Conservation (phyloP, 768 basidiomycete species). For the Krasilnikovozyma curviuscula region DNA sequence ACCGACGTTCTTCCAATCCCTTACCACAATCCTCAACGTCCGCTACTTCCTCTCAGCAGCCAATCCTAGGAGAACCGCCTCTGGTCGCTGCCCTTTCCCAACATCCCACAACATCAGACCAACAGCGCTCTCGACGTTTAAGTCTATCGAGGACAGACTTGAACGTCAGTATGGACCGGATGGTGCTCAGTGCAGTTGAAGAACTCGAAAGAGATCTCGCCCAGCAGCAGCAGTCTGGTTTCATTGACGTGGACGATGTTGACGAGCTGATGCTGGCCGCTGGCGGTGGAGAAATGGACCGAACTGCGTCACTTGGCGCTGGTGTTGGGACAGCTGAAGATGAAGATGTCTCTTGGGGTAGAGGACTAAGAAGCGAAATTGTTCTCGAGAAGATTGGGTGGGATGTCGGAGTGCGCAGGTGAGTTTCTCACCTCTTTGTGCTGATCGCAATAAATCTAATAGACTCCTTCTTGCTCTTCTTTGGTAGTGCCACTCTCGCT, state of each 20-base stretch:
- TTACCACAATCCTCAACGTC: no score
- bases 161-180: conserved; percentile 9
- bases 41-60: not conserved
- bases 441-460: no score
- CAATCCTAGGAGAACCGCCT: not conserved
- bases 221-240: not conserved
- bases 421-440: no score
- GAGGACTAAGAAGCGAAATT: not conserved
- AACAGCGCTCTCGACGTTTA: not conserved
- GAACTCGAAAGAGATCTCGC: no score
- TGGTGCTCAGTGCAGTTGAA: conserved; percentile 2
- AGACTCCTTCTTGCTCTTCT: no score
- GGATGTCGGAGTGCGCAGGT: no score
- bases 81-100: no score
- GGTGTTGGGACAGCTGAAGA: not conserved
- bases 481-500: no score
- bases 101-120: not conserved
- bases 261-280: not conserved
- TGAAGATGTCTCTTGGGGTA: not conserved
- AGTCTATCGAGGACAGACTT: not conserved
- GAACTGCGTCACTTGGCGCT: not conserved
- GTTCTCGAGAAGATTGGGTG: no score
- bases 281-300: not conserved
- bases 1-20: not conserved
- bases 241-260: not conserved